Evolutionary conservation across 345 rosid genomes (phyloP).

Genomic region (Citrus reticulata): DNA sequence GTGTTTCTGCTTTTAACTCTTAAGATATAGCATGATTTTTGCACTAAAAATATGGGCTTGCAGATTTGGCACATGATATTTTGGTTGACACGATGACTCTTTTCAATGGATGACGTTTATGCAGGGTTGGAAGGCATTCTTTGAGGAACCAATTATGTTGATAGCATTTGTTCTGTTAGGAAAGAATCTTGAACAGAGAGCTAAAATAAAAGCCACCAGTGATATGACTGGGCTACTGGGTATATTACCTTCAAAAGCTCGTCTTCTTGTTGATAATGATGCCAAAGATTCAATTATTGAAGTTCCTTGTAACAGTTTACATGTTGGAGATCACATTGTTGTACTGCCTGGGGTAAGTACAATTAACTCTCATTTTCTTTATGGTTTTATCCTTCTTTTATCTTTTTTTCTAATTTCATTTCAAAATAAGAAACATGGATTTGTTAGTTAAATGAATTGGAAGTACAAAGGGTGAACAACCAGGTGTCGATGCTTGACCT

Average conservation of each 20-base stretch:
- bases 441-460: neutral
- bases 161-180: slow-evolving; percentile 93
- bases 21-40: neutral
- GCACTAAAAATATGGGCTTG: neutral
- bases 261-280: slow-evolving; percentile 66
- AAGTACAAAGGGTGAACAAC: neutral
- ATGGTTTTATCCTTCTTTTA: slow-evolving; percentile 6
- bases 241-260: slow-evolving; percentile 90
- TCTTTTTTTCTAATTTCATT: neutral
- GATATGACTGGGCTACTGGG: slow-evolving; percentile 94
- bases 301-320: slow-evolving; percentile 78
- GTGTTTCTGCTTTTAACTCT: neutral
- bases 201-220: slow-evolving; percentile 94
- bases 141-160: slow-evolving; percentile 96
- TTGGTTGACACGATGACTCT: slow-evolving; percentile 11
- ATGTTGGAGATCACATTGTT: slow-evolving; percentile 84
- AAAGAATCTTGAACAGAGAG: slow-evolving; percentile 97
- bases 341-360: slow-evolving; percentile 90
- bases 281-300: slow-evolving; percentile 49
- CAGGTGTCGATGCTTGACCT: neutral
- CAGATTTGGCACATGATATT: slow-evolving; percentile 6
- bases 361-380: slow-evolving; percentile 19
- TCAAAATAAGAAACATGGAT: neutral
- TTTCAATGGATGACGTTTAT: slow-evolving; percentile 19
- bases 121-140: slow-evolving; percentile 97